Evolutionary conservation across 2,329 filamentous ascomycete species (phyloP), one percentile per base, ranked within the genome.

Genomic region (Bertia moriformis): DNA sequence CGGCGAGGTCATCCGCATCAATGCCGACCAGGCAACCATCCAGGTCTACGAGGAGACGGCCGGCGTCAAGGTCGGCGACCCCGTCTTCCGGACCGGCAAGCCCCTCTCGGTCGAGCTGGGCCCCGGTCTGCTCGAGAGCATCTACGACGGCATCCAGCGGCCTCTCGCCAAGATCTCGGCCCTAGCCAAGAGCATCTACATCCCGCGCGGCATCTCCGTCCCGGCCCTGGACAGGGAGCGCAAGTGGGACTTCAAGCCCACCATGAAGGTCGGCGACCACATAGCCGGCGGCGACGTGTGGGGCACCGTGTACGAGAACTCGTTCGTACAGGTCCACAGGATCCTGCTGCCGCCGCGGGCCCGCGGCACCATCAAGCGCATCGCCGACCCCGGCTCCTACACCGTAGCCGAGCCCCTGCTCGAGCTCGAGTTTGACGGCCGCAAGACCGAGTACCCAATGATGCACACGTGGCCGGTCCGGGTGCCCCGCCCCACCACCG

Each of bases 1-100:
- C 45, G 91, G 91, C 58, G 91, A 98, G 65, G 91, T 98, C 62
- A 98, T 98, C 71, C 83, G 91, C 60, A 93, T 98, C 65, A 91
- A 85, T 54, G 81, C 69, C 59, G 91, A 98, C 62, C 93, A 89
- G 66, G 88, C 87, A 50, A 94, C 88, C 38, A 93, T 98, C 51
- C 91, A 98, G 66, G 91, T 98, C 49, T 98, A 98, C 69, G 91
- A 98, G 63, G 91, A 98, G 67, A 98, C 49, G 88, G 91, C 89
- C 60, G 91, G 91, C 65, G 82, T 98, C 49, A 93, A 78, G 49
- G 88, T 98, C 48, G 91, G 91, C 56, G 91, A 98, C 57, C 91
- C 91, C 38, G 91, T 98, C 49, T 54, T 66, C 44, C 77, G 89
- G 54, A 95, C 89, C 42, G 85, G 87, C 61, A 95, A 96, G 72